Base-by-base conservation (phyloP, 768 basidiomycete species). In the Boletus tomentosulus region DNA sequence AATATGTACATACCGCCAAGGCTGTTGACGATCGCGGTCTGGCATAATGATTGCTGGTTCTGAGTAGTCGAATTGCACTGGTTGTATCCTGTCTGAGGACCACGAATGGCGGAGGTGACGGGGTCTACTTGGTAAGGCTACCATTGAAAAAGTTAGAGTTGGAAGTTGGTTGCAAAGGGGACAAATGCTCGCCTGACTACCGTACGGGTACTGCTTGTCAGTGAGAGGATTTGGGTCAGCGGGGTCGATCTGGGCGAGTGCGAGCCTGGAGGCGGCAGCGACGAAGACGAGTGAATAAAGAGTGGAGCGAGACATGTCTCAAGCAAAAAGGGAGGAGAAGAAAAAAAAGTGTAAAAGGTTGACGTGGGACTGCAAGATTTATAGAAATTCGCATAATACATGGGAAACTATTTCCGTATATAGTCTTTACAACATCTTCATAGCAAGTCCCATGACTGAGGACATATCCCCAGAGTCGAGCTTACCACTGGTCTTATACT, bases 41-140 rank as follows among this genome's bases (percentile, higher is more conserved):
- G 89, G 65, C 89, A 92, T 8, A 76, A 58, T 0, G 88, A 86
- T 3, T 74, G 48, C 57, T 79, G 80, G 69, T 75, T 78, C 55
- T 83, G 75, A 1, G 87, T 88, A 31, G 84, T 82, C 2, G 82
- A 79, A 71, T 87, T 89, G 62, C 86, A 88, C 3, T 71, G 59
- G 66, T 86, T 87, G 75, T 83, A 87, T 6, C 87, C 87, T 7
- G 48, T 50, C 64, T 89, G 87, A 13, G 71, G 64, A 11, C 86
- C 87, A 59, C 87, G 83, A 28, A 70, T 71, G 25, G 72, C 70
- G 12, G 59, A 51, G 54, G 71, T 63, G 38, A 76, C 68, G 19
- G 68, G 60, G 51, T 81, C 77, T 24, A 72, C 79, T 69, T 82
- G 73, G 65, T 78, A 76, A 13, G 83, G 83, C 81, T 83, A 49